Evolutionary conservation across 176 grass and related monocot species (phyloP), one percentile per base, ranked within the genome.

Genomic region (Otatea glauca): DNA sequence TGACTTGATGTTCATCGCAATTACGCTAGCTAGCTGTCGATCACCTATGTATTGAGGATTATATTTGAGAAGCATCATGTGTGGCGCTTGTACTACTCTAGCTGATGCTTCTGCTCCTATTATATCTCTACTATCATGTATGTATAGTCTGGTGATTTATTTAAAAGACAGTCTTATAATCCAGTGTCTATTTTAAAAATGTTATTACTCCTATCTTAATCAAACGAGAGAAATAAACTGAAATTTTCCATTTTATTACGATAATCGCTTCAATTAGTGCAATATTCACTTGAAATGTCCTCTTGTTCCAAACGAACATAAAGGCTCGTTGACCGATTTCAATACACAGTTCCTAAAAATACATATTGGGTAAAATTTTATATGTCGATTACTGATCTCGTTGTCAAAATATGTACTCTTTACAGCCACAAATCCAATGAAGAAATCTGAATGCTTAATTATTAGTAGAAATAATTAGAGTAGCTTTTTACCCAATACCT

Each of bases 351-450:
- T 5, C 56, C 9, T 27, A 9, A 62, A 61, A 27, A 27, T 27
- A 14, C 10, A 62, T 13, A 62, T 27, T 25, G 5, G 25, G 9
- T 25, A 62, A 25, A 15, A 49, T 49, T 13, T 27, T 29, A 25
- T 14, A 49, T 7, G n/a, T 23, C 60, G 17, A 56, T 43, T 14
- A 54, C 2, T 43, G n/a, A 35, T 12, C 27, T 35, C 39, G 17
- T 41, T 85, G 64, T 78, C 83, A 59, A 75, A 58, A 77, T 60
- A 23, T 16, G n/a, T 77, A 8, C 41, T 17, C 35, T 41, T 55
- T 10, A 7, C 72, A 18, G 5, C 44, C 55, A 17, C 54, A 78
- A 5, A 85, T 66, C 47, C 18, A 68, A 76, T 24, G 4, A 41
- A 29, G 65, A 27, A 68, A 70, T 78, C 0, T 37, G 34, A 18